phyloP scores from a whole-genome alignment of 2,329 filamentous ascomycete species.

The Xylaria arbuscula region DNA sequence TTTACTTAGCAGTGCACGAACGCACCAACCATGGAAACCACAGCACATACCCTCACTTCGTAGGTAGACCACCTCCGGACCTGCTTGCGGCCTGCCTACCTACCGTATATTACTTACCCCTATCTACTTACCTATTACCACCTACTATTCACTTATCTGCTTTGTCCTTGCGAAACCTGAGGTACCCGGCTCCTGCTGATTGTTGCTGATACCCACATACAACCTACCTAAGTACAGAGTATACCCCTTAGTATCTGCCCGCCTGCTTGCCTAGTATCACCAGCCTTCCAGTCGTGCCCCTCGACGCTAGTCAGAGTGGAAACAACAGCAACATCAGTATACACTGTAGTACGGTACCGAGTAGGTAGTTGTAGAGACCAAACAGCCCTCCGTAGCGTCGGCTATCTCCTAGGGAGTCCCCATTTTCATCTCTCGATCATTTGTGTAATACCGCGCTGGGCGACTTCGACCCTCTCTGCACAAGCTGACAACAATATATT shows the following conservation, averaged over 20 bases:
- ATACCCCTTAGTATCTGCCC: not conserved
- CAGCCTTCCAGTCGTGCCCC: conserved; percentile 21
- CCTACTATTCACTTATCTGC: no score
- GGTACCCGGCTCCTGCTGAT: conserved; percentile 9
- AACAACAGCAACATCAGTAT: conserved; percentile 20
- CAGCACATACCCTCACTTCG: not conserved
- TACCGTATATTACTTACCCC: no score
- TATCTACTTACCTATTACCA: no score
- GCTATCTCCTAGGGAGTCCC: not conserved
- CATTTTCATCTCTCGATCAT: conserved; percentile 38
- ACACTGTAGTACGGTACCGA: conserved; percentile 18
- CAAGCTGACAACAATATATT: conserved; percentile 30
- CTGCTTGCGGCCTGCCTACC: not conserved
- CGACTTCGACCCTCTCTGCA: conserved; percentile 17
- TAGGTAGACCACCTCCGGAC: not conserved
- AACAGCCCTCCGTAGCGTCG: conserved; percentile 29
- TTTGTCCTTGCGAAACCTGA: not conserved
- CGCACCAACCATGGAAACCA: conserved; percentile 3
- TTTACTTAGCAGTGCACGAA: not conserved
- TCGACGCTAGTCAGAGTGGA: conserved; percentile 28
- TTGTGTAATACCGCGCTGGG: conserved; percentile 38
- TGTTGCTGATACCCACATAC: not conserved
- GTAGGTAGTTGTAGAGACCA: conserved; percentile 18
- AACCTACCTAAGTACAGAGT: not conserved
- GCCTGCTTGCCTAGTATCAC: conserved; percentile 8